Evolutionary conservation across 345 rosid genomes (phyloP).

Genomic region (Melaleuca quinquenervia): DNA sequence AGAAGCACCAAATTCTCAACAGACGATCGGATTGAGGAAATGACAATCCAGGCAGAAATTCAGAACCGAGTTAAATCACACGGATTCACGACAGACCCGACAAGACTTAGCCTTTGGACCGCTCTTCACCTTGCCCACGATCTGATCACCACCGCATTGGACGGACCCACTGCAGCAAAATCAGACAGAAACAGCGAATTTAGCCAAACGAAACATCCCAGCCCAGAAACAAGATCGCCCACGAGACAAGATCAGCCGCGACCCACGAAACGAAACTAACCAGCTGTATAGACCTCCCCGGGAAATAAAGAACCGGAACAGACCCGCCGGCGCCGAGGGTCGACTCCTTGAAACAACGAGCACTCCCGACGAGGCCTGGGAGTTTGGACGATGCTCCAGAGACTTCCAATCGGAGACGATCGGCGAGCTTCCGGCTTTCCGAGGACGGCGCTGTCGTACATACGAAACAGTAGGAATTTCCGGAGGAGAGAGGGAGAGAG

Average conservation of each 20-base stretch:
- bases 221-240: neutral
- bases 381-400: neutral
- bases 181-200: neutral
- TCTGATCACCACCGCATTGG: neutral
- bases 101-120: neutral
- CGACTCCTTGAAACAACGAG: neutral
- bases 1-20: neutral
- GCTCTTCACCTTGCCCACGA: neutral
- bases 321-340: neutral
- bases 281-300: neutral
- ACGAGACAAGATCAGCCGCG: neutral
- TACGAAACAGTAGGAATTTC: neutral
- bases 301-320: neutral
- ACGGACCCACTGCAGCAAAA: neutral
- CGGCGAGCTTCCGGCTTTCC: neutral
- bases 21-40: neutral
- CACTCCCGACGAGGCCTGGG: neutral
- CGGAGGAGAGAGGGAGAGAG: neutral
- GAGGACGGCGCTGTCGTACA: neutral
- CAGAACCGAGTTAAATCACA: neutral
- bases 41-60: neutral
- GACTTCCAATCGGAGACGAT: neutral
- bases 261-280: neutral
- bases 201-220: neutral
- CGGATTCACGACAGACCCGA: neutral